Evolutionary conservation across 2,329 filamentous ascomycete species (phyloP).

Genomic region (Alternaria sp.): DNA sequence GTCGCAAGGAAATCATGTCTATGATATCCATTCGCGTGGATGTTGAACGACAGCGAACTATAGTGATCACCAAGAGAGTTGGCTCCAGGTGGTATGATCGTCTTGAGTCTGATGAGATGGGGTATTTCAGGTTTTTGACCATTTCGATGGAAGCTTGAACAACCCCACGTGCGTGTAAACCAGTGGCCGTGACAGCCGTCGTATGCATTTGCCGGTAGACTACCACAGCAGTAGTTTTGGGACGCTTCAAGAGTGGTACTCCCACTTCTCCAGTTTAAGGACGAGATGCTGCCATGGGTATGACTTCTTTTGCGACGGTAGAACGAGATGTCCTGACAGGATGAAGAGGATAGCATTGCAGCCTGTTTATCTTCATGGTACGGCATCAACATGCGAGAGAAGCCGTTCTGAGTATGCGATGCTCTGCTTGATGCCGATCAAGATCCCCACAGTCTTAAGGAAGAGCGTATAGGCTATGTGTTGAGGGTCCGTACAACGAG

Average conservation of each 20-base stretch:
- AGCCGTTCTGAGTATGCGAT: not conserved
- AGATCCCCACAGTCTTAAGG: not conserved
- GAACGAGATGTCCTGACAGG: not conserved
- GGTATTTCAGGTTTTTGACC: too few relatives aligned
- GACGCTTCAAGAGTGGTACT: too few relatives aligned
- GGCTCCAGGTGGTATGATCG: not conserved
- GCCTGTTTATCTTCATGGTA: not conserved
- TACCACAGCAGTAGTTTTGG: too few relatives aligned
- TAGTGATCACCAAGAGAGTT: not conserved
- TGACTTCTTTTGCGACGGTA: not conserved
- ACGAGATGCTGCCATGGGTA: not conserved
- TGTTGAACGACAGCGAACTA: not conserved
- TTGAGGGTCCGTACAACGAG: not conserved
- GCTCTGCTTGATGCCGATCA: not conserved
- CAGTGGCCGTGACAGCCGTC: not conserved
- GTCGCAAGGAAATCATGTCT: not conserved
- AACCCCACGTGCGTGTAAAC: not conserved
- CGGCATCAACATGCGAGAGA: not conserved
- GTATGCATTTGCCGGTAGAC: not conserved
- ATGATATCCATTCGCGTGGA: not conserved
- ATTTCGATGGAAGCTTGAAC: too few relatives aligned
- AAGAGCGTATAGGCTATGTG: not conserved
- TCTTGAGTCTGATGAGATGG: too few relatives aligned
- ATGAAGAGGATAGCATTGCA: not conserved
- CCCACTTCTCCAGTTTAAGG: too few relatives aligned